phyloP scores from a whole-genome alignment of 108 stramenopile genomes.

The Cyclotella cryptica region DNA sequence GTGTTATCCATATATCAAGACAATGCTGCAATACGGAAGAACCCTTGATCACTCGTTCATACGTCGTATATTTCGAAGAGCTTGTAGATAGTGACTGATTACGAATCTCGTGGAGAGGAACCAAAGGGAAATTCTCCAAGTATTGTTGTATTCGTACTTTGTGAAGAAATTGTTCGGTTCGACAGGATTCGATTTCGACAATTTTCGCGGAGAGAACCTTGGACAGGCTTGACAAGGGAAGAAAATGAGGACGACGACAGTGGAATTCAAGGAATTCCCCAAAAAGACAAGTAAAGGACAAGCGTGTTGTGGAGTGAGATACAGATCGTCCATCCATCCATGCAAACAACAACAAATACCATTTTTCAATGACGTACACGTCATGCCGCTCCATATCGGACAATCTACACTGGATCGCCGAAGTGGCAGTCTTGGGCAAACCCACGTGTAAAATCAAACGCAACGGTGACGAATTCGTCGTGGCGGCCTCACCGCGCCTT shows the following conservation, averaged over 20 bases:
- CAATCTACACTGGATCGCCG: constrained; percentile 13
- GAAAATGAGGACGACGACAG: background rate
- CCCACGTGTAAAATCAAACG: constrained; percentile 11
- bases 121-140: background rate
- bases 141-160: background rate
- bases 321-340: too few relatives aligned
- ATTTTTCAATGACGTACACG: too few relatives aligned
- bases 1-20: constrained; percentile 8
- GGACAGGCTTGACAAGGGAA: background rate
- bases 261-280: too few relatives aligned
- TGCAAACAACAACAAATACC: too few relatives aligned
- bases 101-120: background rate
- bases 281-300: too few relatives aligned
- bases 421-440: constrained; percentile 13
- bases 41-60: constrained; percentile 16
- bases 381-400: background rate
- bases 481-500: too few relatives aligned
- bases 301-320: too few relatives aligned
- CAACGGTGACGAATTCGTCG: background rate
- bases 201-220: constrained; percentile 1
- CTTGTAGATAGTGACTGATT: background rate
- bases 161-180: background rate
- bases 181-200: constrained; percentile 21
- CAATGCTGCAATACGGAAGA: constrained; percentile 15
- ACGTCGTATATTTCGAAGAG: background rate